Percentiles rank a stretch among this genome's conserved stretches.
These are phyloP conservation scores for Gamsiella multidivaricata DNA, from an alignment of 192 early-diverging fungal species.

Conservation along the genomic window DNA sequence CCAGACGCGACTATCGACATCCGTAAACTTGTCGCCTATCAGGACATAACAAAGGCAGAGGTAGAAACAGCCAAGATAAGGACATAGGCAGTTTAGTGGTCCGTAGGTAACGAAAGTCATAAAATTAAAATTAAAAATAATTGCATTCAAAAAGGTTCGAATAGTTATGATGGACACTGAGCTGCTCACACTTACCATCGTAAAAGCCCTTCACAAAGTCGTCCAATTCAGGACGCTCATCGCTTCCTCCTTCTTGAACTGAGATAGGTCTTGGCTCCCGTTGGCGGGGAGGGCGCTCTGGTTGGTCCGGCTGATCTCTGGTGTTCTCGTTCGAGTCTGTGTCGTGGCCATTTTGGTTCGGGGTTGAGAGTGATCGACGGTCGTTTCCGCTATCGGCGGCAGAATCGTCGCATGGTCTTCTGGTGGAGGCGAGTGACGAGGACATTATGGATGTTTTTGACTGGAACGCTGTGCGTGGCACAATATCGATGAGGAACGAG, in stretches of 20 bases:
- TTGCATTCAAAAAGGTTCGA: too few relatives aligned
- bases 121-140: too few relatives aligned
- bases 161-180: too few relatives aligned
- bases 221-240: conserved; percentile 33
- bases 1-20: conserved; percentile 48
- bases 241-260: background rate
- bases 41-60: background rate
- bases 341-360: background rate
- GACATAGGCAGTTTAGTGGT: too few relatives aligned
- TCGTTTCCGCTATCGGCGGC: too few relatives aligned
- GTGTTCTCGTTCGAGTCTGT: background rate
- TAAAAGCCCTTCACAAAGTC: conserved; percentile 38
- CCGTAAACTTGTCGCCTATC: conserved; percentile 41
- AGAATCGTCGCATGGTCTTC: too few relatives aligned
- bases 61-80: background rate
- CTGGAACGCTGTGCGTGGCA: too few relatives aligned
- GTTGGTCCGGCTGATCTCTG: background rate
- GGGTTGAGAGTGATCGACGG: background rate
- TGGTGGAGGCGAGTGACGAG: background rate
- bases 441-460: conserved; percentile 1
- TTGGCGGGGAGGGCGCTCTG: background rate
- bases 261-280: background rate
- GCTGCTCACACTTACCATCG: conserved; percentile 25
- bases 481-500: too few relatives aligned
- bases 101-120: too few relatives aligned